Percentiles rank a stretch among this genome's conserved stretches.
Evolutionary conservation across 1,284 basidiomycete species (phyloP).

Genomic region (Heterobasidion parviporum): DNA sequence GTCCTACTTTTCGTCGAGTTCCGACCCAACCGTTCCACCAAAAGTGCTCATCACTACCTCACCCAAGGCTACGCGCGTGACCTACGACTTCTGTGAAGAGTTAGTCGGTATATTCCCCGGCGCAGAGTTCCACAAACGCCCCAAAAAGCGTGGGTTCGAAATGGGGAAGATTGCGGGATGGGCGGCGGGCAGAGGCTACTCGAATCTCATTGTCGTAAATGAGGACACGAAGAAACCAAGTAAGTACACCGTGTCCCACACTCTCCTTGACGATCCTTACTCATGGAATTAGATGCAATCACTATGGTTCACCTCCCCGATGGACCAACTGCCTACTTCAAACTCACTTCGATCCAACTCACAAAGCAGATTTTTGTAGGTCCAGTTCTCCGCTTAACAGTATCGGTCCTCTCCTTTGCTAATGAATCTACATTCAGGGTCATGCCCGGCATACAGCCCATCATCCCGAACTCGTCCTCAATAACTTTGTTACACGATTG

Average conservation of each 20-base stretch:
- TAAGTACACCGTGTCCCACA: conserved; percentile 32
- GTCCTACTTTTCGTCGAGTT: conserved; percentile 47
- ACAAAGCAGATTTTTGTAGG: conserved; percentile 81
- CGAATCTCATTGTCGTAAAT: conserved; percentile 87
- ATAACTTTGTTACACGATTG: conserved; percentile 91
- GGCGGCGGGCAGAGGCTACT: conserved; percentile 86
- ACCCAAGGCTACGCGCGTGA: conserved; percentile 75
- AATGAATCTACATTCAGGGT: conserved; percentile 41
- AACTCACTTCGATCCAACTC: conserved; percentile 82
- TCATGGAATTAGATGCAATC: conserved; percentile 63
- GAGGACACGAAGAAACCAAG: conserved; percentile 92
- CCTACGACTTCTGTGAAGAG: conserved; percentile 88
- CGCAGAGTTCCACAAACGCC: conserved; percentile 85
- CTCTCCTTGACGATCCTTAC: not conserved
- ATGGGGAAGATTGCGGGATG: conserved; percentile 90
- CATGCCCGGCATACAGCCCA: conserved; percentile 92
- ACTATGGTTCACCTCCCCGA: conserved; percentile 87
- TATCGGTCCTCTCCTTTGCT: conserved; percentile 8
- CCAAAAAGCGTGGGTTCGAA: conserved; percentile 92
- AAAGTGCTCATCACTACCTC: conserved; percentile 90
- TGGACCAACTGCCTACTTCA: conserved; percentile 96
- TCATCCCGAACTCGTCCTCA: conserved; percentile 92
- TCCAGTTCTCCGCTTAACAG: conserved; percentile 1
- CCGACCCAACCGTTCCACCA: conserved; percentile 64
- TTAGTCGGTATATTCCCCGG: conserved; percentile 90